Conservation (phyloP, 495 filamentous ascomycete species). For the Cryomyces minteri region DNA sequence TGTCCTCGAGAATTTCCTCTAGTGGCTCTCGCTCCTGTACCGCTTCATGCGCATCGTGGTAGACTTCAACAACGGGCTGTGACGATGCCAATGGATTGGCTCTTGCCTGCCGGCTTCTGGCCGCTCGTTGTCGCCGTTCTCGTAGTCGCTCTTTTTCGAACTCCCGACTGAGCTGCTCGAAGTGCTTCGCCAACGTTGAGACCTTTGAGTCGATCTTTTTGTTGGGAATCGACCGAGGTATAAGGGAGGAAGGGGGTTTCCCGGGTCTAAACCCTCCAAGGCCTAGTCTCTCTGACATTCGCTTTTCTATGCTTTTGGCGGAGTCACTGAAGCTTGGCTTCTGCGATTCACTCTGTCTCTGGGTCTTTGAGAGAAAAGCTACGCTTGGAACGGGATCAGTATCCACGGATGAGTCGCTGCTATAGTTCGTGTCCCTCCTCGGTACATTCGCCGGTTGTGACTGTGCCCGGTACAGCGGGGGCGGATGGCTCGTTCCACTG, state of each 20-base stretch:
- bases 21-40: conserved; percentile 66
- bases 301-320: conserved; percentile 6
- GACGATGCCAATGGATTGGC: conserved; percentile 84
- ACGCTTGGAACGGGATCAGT: too few relatives aligned
- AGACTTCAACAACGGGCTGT: conserved; percentile 90
- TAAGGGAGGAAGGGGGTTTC: conserved; percentile 35
- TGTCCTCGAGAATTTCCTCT: conserved; percentile 36
- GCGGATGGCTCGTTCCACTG: too few relatives aligned
- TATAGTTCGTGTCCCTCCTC: too few relatives aligned
- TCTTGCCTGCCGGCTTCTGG: conserved; percentile 61
- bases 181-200: conserved; percentile 77
- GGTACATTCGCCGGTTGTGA: too few relatives aligned
- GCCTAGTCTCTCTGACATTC: conserved; percentile 15
- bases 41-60: conserved; percentile 78
- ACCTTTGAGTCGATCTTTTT: conserved; percentile 55
- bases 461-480: too few relatives aligned
- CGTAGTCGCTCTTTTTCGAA: conserved; percentile 88
- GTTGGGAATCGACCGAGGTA: conserved; percentile 66
- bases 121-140: conserved; percentile 64
- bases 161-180: conserved; percentile 88
- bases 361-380: too few relatives aligned
- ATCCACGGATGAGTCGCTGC: too few relatives aligned
- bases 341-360: not conserved
- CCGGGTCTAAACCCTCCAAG: conserved; percentile 9
- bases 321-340: not conserved